These are phyloP conservation scores for Heliosperma pusillum DNA, from an alignment of 148 eudicot genomes.

Conservation along the genomic window DNA sequence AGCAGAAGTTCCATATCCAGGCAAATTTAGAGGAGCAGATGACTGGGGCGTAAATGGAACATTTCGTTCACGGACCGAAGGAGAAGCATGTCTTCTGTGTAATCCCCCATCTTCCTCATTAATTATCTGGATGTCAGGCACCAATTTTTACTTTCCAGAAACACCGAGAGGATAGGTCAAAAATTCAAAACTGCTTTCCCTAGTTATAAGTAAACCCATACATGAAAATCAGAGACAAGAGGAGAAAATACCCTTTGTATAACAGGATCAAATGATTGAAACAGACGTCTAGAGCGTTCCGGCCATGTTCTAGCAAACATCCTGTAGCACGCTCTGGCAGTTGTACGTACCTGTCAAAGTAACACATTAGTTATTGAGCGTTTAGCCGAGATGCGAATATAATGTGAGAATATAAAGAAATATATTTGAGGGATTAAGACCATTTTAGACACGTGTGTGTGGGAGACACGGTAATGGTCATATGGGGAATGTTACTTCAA, in stretches of 20 bases:
- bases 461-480: neutral
- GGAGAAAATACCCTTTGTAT: constrained; percentile 72
- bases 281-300: constrained; percentile 84
- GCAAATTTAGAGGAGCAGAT: constrained; percentile 56
- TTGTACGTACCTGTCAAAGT: constrained; percentile 71
- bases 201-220: neutral
- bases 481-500: neutral
- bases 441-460: neutral
- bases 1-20: constrained; percentile 99
- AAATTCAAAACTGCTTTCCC: neutral
- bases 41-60: constrained; percentile 49
- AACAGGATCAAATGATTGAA: constrained; percentile 83
- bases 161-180: neutral
- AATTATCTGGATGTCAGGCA: constrained; percentile 47
- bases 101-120: constrained; percentile 92
- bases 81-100: constrained; percentile 94
- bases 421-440: neutral
- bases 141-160: constrained; percentile 1
- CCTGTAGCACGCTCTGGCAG: constrained; percentile 96
- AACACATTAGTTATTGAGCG: neutral
- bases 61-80: constrained; percentile 79
- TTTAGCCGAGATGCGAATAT: neutral
- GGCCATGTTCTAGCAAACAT: constrained; percentile 99
- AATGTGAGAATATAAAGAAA: neutral
- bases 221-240: constrained; percentile 2